Evolutionary conservation across 306 rosid species (phyloP), one percentile per base, ranked within the genome.

Genomic region (Psophocarpus tetragonolobus): DNA sequence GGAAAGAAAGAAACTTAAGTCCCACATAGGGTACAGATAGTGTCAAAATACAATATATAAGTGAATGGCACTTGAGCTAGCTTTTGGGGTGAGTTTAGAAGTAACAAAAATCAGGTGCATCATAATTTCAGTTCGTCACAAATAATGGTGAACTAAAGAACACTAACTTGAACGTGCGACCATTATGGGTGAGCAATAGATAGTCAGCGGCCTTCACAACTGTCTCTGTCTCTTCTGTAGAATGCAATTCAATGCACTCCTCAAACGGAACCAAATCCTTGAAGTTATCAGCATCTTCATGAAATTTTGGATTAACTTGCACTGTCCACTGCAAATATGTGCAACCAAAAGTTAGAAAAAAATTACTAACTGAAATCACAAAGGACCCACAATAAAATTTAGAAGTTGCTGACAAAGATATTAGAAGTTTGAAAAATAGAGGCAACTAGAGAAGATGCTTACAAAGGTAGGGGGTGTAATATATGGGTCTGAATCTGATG

Each of bases 221-320:
- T 38, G 86, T 74, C 33, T 83, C 90, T 38, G 86, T 74, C 33
- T 83, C 81, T 0, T 87, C 96, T 79, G 91, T 89, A 75, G 96
- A 88, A 82, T 79, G 83, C 63, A 95, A 76, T 83, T 90, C 95
- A 35, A 95, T 87, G 73, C 96, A 95, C 86, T 95, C 99, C 88
- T 95, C 97, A 85, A 95, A 95, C 57, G 97, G 97, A 81, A 92
- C 91, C 87, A 92, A 77, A 24, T 92, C 99, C 73, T 91, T 88
- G 38, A 95, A 87, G 70, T 95, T 91, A 67, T 85, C 88, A 20
- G 97, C 99, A 86, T 84, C 97, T 81, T 95, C 92, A 78, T 95
- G 99, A 88, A 95, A 95, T 75, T 88, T 91, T 45, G 99, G 97
- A 84, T 80, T 81, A 76, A 95, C 85, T 83, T 83, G 83, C 78